Percentiles rank a stretch among this genome's conserved stretches.
Evolutionary conservation across 345 rosid species (phyloP).

Genomic region (Gossypium anomalum): DNA sequence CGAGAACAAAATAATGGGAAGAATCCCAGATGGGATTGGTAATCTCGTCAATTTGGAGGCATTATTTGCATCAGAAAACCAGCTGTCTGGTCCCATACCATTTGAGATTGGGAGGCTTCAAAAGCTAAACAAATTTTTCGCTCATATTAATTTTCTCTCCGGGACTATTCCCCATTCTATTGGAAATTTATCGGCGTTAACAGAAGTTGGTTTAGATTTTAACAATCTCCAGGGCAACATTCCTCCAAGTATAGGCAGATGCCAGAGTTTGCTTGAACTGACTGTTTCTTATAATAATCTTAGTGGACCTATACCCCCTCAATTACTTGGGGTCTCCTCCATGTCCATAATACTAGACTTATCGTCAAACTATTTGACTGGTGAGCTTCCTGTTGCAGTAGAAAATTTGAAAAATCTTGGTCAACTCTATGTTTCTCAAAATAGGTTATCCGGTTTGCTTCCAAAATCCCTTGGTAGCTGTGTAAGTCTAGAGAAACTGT

Average conservation of each 20-base stretch:
- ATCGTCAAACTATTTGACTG: slow-evolving; percentile 7
- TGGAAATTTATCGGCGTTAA: background rate
- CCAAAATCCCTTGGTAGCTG: slow-evolving; percentile 1
- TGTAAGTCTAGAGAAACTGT: slow-evolving; percentile 2
- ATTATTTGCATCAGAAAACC: background rate
- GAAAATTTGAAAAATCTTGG: background rate
- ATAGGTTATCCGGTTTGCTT: background rate
- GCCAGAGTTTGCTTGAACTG: background rate
- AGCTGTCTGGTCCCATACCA: background rate
- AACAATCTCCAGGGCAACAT: background rate
- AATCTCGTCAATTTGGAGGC: background rate
- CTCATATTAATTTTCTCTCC: background rate
- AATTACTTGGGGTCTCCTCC: background rate
- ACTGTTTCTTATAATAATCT: background rate
- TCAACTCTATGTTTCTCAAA: background rate
- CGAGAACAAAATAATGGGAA: slow-evolving; percentile 5
- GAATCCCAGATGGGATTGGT: background rate
- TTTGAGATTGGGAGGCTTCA: background rate
- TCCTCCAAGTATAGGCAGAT: background rate
- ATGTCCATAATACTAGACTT: background rate
- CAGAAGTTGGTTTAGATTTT: rapidly evolving
- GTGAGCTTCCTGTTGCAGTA: background rate
- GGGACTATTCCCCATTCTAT: background rate
- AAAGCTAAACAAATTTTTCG: background rate
- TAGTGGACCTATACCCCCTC: background rate